These are phyloP conservation scores for Trametes villosa DNA, from an alignment of 768 basidiomycete genomes.

Conservation along the genomic window DNA sequence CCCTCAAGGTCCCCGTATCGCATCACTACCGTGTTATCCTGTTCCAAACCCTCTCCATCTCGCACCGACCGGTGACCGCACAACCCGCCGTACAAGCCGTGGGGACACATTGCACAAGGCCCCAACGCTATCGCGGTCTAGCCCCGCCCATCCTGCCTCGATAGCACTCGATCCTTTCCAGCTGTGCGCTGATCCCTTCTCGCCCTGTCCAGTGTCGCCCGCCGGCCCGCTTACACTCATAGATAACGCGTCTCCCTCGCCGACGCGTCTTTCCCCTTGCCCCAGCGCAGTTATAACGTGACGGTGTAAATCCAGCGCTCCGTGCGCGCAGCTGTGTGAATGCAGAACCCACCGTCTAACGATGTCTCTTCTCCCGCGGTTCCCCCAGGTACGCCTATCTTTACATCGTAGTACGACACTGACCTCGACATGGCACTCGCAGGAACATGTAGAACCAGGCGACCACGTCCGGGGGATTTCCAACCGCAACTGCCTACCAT, in stretches of 20 bases:
- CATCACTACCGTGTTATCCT: conserved; percentile 2
- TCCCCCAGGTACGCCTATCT: neutral
- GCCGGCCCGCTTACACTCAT: neutral
- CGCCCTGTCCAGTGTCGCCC: conserved; percentile 14
- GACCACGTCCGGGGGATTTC: neutral
- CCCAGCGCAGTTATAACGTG: conserved; percentile 7
- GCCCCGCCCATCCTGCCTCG: conserved; percentile 8
- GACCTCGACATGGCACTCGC: neutral
- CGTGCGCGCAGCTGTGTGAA: neutral
- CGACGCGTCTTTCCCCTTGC: neutral
- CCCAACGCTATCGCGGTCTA: conserved; percentile 10
- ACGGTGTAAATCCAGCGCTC: neutral
- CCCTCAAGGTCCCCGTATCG: conserved; percentile 5
- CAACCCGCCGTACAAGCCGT: neutral
- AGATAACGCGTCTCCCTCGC: neutral
- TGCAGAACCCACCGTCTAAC: neutral
- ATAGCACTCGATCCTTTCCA: conserved; percentile 16
- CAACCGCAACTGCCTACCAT: conserved; percentile 4
- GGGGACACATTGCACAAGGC: too few relatives aligned
- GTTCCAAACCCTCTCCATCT: conserved; percentile 16
- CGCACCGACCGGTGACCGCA: conserved; percentile 9
- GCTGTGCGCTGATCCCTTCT: conserved; percentile 18
- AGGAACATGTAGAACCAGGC: neutral
- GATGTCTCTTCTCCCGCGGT: neutral
- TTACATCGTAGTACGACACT: neutral